phyloP scores from a whole-genome alignment of 352 stramenopile species.

The Phytophthora agathidicida region DNA sequence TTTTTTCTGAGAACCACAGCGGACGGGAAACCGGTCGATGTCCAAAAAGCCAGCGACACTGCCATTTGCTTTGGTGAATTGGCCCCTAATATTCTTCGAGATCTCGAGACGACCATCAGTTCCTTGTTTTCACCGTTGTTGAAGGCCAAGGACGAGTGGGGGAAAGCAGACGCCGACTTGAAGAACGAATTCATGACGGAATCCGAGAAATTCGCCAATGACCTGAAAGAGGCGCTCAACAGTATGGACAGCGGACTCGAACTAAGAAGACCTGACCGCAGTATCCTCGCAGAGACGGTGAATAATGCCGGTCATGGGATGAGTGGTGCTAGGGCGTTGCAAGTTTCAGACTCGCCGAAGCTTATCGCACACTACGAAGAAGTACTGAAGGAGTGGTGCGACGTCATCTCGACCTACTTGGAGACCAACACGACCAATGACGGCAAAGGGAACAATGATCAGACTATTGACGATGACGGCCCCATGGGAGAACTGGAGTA shows the following conservation, averaged over 20 bases:
- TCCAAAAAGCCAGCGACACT: conserved; percentile 79
- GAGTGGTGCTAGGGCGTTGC: conserved; percentile 62
- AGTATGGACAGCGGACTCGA: conserved; percentile 96
- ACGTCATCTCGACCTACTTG: conserved; percentile 95
- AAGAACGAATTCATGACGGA: conserved; percentile 94
- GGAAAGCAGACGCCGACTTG: conserved; percentile 93
- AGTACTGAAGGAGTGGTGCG: conserved; percentile 97
- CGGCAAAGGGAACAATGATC: conserved; percentile 64
- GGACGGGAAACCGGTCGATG: conserved; percentile 78
- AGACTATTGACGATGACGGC: conserved; percentile 88
- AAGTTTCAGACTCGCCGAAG: conserved; percentile 86
- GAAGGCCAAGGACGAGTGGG: conserved; percentile 95
- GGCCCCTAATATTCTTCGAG: conserved; percentile 80
- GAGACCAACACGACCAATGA: conserved; percentile 85
- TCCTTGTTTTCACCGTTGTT: conserved; percentile 92
- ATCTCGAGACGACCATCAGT: conserved; percentile 83
- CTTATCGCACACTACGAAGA: conserved; percentile 95
- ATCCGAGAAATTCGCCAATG: conserved; percentile 94
- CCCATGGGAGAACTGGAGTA: conserved; percentile 98
- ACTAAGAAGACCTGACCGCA: conserved; percentile 87
- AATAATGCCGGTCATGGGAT: conserved; percentile 42
- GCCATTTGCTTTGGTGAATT: conserved; percentile 86
- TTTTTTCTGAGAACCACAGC: conserved; percentile 81
- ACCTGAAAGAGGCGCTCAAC: conserved; percentile 95
- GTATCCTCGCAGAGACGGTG: conserved; percentile 66